These are phyloP conservation scores for Globisporangium paroecandrum DNA, from an alignment of 352 stramenopile species.

Conservation along the genomic window DNA sequence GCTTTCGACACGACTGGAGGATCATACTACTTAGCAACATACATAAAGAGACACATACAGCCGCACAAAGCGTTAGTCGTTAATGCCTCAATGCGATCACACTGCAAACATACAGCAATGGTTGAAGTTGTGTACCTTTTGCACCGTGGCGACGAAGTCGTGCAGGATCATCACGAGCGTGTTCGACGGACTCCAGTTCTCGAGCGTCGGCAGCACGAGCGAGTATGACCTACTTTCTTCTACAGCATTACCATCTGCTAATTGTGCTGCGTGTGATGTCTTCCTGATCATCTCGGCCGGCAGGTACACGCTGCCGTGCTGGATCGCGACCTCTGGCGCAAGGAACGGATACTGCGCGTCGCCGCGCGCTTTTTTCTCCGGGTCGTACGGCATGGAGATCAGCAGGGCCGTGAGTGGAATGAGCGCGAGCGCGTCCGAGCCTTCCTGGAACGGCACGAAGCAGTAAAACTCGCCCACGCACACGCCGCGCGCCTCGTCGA, in stretches of 20 bases:
- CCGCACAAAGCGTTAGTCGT: not conserved
- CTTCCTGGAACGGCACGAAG: constrained; percentile 72
- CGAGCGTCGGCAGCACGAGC: constrained; percentile 50
- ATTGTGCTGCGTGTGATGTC: not conserved
- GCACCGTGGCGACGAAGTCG: constrained; percentile 61
- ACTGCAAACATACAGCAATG: not conserved
- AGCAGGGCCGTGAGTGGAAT: constrained; percentile 56
- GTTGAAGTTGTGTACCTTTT: constrained; percentile 27
- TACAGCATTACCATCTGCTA: too few species aligned
- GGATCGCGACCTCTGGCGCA: constrained; percentile 45
- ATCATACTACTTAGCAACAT: constrained; percentile 20
- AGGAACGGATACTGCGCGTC: constrained; percentile 61
- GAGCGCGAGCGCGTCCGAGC: constrained; percentile 61
- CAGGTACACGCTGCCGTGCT: constrained; percentile 46
- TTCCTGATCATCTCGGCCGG: constrained; percentile 39
- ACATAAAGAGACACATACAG: not conserved
- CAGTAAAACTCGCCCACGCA: constrained; percentile 64
- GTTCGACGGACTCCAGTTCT: constrained; percentile 72
- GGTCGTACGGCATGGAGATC: constrained; percentile 56
- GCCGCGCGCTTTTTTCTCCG: constrained; percentile 21
- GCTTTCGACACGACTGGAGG: constrained; percentile 25
- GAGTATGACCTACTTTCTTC: constrained; percentile 16
- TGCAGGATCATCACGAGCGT: constrained; percentile 69
- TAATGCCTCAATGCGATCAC: not conserved
- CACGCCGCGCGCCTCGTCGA: constrained; percentile 45